phyloP scores from a whole-genome alignment of 164 flowering plant species.

The Vitis vinifera region DNA sequence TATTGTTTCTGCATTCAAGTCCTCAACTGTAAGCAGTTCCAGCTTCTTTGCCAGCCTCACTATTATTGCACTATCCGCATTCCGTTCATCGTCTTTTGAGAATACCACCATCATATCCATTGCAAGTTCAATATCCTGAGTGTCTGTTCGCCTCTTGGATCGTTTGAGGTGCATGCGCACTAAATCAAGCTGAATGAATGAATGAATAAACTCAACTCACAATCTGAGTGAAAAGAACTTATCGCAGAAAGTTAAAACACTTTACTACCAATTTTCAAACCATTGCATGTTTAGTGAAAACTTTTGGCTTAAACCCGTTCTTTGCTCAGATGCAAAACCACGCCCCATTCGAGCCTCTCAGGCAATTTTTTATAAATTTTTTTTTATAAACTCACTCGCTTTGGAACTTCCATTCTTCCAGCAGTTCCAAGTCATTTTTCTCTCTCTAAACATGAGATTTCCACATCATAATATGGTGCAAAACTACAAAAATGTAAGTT shows the following conservation, averaged over 20 bases:
- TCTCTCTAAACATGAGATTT: neutral
- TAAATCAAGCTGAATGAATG: slow-evolving; percentile 54
- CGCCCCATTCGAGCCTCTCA: neutral
- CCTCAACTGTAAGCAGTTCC: slow-evolving; percentile 51
- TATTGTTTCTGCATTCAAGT: slow-evolving; percentile 52
- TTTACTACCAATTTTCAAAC: neutral
- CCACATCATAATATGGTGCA: too few species aligned
- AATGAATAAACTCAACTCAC: neutral
- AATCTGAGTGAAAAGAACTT: neutral
- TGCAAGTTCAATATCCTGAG: slow-evolving; percentile 83
- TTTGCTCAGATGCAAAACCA: too few species aligned
- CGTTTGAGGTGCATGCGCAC: slow-evolving; percentile 54
- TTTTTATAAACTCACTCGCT: too few species aligned
- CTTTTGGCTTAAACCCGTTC: too few species aligned
- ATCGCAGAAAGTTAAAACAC: neutral
- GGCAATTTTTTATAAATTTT: too few species aligned
- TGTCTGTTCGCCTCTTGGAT: slow-evolving; percentile 69
- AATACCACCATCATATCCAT: slow-evolving; percentile 84
- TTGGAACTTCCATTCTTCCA: too few species aligned
- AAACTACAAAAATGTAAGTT: neutral
- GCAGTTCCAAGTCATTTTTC: neutral
- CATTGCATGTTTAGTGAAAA: too few species aligned
- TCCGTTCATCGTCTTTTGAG: slow-evolving; percentile 53
- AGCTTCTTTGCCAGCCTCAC: slow-evolving; percentile 80
- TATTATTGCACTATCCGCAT: slow-evolving; percentile 69